Base-by-base conservation (phyloP, 768 basidiomycete species). In the Pisolithus albus region DNA sequence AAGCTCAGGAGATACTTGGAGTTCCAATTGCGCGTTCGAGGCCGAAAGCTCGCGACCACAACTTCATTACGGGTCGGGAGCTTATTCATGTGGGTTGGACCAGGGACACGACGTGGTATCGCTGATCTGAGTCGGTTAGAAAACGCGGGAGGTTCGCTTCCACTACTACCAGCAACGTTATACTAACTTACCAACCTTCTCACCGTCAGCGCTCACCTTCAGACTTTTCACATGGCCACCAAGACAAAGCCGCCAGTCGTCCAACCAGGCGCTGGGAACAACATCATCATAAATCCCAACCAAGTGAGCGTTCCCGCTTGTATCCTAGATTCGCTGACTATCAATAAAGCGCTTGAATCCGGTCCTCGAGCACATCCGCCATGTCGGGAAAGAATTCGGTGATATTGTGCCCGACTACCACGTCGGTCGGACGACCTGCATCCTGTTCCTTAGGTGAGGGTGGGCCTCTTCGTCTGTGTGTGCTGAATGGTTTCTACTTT, bases 381-480 rank as follows among this genome's bases (percentile, higher is more conserved):
- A 91, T 69, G 88, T 96, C 2, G 82, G 88, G 2, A 94, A 92
- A 69, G 93, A 98, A 65, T 96, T 91, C 60, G 90, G 90, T 0
- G 94, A 98, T 62, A 93, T 98, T 53, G 76, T 87, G 16, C 83
- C 86, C 21, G 96, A 99, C 68, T 99, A 89, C 66, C 93, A 97
- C 66, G 94, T 99, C 16, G 96, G 96, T 19, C 77, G 85, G 19
- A 97, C 94, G 24, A 93, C 92, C 1, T 88, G 93, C 18, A 87
- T 94, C 9, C 70, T 99, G 21, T 99, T 87, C 64, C 78, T 99
- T 50, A 95, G 92, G 96, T 88, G 38, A 51, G 59, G 92, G 95
- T 88, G 39, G 51, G 59, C 19, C 0, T 36, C 36, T 24, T 15
- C 11, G 13, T n/a, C n/a, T 43, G 21, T 24, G 5, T 18, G 10